Evolutionary conservation across 176 grass and related monocot genomes (phyloP).

Genomic region (Dactylis glomerata): DNA sequence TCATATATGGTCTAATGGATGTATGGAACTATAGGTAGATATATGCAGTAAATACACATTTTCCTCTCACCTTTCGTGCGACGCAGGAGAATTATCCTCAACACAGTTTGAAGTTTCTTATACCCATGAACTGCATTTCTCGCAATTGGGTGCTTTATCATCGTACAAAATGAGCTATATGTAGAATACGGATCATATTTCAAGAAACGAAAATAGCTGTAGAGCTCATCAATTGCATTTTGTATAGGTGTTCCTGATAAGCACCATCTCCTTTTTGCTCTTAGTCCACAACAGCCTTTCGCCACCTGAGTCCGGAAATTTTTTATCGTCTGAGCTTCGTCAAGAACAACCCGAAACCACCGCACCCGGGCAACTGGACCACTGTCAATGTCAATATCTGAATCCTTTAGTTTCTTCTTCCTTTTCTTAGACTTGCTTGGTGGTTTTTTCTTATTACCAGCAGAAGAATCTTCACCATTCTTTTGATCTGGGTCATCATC

Average conservation of each 20-base stretch:
- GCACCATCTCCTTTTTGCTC: slow-evolving; percentile 97
- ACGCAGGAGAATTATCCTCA: slow-evolving; percentile 79
- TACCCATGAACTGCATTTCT: slow-evolving; percentile 72
- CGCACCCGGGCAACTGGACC: slow-evolving; percentile 87
- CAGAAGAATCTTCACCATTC: slow-evolving; percentile 67
- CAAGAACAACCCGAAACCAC: slow-evolving; percentile 97
- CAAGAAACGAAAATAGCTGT: slow-evolving; percentile 97
- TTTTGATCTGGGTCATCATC: slow-evolving; percentile 70
- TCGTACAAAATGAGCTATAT: slow-evolving; percentile 75
- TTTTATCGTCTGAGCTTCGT: slow-evolving; percentile 99
- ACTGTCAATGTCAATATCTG: slow-evolving; percentile 55
- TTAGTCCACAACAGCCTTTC: slow-evolving; percentile 83
- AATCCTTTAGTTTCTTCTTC: slow-evolving; percentile 67
- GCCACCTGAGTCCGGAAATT: slow-evolving; percentile 92
- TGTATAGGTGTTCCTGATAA: slow-evolving; percentile 99
- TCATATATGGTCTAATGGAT: background rate
- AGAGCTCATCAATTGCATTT: slow-evolving; percentile 94
- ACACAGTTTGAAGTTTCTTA: slow-evolving; percentile 89
- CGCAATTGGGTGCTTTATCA: slow-evolving; percentile 88
- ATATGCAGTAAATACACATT: slow-evolving; percentile 13
- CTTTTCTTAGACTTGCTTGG: slow-evolving; percentile 64
- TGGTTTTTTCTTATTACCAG: slow-evolving; percentile 74
- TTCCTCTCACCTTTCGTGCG: slow-evolving; percentile 87
- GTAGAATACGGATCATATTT: slow-evolving; percentile 89
- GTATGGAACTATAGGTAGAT: background rate